A percentile compares a stretch with the other conserved stretches of the same genome.
Conservation (phyloP, 2,329 filamentous ascomycete genomes). For the Sarocladium kiliense region DNA sequence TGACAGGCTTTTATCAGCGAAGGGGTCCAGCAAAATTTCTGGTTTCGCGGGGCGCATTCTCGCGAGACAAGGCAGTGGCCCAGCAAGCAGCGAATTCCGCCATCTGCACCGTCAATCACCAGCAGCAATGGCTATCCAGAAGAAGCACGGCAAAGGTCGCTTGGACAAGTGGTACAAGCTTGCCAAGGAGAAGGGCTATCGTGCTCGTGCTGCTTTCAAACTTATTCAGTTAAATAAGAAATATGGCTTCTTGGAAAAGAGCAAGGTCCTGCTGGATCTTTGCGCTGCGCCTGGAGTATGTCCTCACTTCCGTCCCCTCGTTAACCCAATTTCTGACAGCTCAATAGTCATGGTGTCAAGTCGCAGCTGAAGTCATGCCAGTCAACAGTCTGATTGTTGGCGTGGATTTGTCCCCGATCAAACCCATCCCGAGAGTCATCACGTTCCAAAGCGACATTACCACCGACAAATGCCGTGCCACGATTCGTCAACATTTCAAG, state of each 20-base stretch:
- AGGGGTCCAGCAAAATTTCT: constrained; percentile 9
- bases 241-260: constrained; percentile 96
- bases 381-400: constrained; percentile 84
- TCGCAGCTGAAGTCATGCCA: constrained; percentile 93
- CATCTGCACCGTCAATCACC: neutral
- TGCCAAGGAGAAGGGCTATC: constrained; percentile 96
- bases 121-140: constrained; percentile 81
- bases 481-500: constrained; percentile 84
- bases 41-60: constrained; percentile 8
- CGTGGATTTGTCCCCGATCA: constrained; percentile 92
- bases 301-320: neutral
- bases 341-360: constrained; percentile 83
- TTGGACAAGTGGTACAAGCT: constrained; percentile 99
- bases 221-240: constrained; percentile 98
- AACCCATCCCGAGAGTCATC: constrained; percentile 88
- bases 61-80: neutral
- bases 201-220: constrained; percentile 95
- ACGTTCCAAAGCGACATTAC: constrained; percentile 98
- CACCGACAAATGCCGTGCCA: constrained; percentile 89
- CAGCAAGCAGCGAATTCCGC: neutral
- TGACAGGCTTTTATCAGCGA: constrained; percentile 3
- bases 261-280: constrained; percentile 92
- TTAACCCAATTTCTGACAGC: constrained; percentile 18
- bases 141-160: constrained; percentile 98
- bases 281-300: constrained; percentile 90